Conservation (phyloP, 306 rosid species). For the Corylus heterophylla region DNA sequence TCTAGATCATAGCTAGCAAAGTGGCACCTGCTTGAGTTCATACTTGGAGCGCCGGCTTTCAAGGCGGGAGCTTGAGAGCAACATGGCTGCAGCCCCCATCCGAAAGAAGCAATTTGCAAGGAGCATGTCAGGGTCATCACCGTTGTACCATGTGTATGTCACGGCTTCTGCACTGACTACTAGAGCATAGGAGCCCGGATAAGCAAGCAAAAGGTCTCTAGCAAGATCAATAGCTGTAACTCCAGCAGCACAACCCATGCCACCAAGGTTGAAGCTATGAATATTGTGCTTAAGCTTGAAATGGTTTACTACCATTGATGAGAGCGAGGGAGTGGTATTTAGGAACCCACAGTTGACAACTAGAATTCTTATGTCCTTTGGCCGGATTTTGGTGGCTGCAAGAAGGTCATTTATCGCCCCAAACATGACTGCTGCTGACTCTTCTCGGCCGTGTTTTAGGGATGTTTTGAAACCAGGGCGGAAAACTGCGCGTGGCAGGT, state of each 20-base stretch:
- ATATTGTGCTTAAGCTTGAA: constrained; percentile 59
- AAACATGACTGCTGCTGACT: constrained; percentile 53
- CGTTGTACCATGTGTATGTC: constrained; percentile 58
- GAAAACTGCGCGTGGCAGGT: constrained; percentile 51
- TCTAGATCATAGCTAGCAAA: background rate
- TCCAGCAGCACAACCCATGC: constrained; percentile 83
- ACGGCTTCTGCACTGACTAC: constrained; percentile 71
- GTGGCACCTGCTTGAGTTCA: constrained; percentile 52
- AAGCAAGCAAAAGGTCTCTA: constrained; percentile 57
- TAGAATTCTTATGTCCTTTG: background rate
- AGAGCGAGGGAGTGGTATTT: background rate
- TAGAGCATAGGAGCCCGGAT: constrained; percentile 54
- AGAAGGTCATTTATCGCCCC: constrained; percentile 35
- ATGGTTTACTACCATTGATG: constrained; percentile 57
- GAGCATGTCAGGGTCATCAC: constrained; percentile 52
- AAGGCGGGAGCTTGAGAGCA: constrained; percentile 50
- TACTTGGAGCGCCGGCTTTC: constrained; percentile 73
- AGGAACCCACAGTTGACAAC: background rate
- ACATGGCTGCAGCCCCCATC: constrained; percentile 64
- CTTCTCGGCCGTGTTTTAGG: constrained; percentile 53
- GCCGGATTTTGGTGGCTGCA: background rate
- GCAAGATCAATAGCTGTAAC: constrained; percentile 65
- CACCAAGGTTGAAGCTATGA: constrained; percentile 68
- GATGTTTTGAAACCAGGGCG: constrained; percentile 30
- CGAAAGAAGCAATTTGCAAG: constrained; percentile 72